Evolutionary conservation across 73 alveolate species (phyloP), one percentile per base, ranked within the genome.

Genomic region (Stentor roeselii): DNA sequence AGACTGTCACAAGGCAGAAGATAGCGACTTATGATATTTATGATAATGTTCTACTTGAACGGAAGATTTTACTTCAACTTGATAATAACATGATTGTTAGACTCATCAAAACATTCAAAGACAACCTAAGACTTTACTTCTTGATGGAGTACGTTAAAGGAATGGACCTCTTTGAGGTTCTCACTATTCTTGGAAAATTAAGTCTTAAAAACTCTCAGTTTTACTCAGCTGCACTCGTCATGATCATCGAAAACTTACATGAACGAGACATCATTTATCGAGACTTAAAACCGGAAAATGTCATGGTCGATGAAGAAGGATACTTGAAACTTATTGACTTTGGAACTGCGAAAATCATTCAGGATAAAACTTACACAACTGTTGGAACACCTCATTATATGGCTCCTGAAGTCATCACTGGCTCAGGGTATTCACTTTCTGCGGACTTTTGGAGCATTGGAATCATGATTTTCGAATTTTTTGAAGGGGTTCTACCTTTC

Each of bases 181-280:
- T 15, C 14, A 58, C 14, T 14, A 15, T 15, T 15, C 27, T 21
- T 58, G 74, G 74, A 58, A 14, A 15, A 15, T 58, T 58, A 14
- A 58, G n/a, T 21, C 14, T 14, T 58, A 58, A 58, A 15, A 21
- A 58, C n/a, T 93, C 91, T 15, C 83, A 86, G 78, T 87, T 90
- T 85, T 94, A 94, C 78, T 83, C 92, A 76, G 89, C 93, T 3
- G 93, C 90, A 83, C 83, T 94, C 74, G 86, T 94, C 35, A 60
- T 61, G 35, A 88, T 92, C 4, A 77, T 94, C 60, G 97, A 94
- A 78, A 90, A 92, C 82, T 76, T 92, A 38, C 97, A 91, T 78
- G 82, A 83, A 59, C 60, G 90, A 78, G 92, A 91, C 40, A 90
- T 94, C 60, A 88, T 92, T 75, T 93, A 92, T 90, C 60, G 97